A percentile compares a stretch with the other conserved stretches of the same genome.
Evolutionary conservation across 202 grass and related monocot species (phyloP).

Genomic region (Miscanthus sacchariflorus): DNA sequence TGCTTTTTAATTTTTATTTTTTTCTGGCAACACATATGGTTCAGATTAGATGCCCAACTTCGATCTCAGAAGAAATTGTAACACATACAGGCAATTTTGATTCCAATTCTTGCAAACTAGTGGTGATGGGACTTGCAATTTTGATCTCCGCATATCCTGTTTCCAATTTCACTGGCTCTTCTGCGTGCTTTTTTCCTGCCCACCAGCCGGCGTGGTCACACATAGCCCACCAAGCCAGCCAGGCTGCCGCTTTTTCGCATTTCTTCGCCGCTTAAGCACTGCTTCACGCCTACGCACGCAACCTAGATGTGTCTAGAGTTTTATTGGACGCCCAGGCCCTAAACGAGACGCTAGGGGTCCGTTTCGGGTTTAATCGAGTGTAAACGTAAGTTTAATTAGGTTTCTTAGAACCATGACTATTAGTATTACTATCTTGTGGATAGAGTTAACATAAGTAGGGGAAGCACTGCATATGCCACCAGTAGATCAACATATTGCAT

Average conservation of each 20-base stretch:
- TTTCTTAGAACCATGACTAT: neutral
- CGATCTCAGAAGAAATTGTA: neutral
- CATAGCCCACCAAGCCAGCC: neutral
- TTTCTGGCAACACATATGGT: neutral
- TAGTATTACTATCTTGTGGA: neutral
- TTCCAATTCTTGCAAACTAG: too few relatives aligned
- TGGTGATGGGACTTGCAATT: too few relatives aligned
- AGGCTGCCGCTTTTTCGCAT: too few relatives aligned
- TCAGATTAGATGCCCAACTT: neutral
- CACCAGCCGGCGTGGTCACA: neutral
- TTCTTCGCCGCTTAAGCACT: too few relatives aligned
- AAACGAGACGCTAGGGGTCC: neutral
- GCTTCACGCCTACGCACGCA: neutral
- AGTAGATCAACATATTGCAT: slow-evolving; percentile 3
- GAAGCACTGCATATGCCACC: neutral
- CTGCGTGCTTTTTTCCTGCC: too few relatives aligned
- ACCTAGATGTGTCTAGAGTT: neutral
- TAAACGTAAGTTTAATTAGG: neutral
- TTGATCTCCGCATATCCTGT: neutral
- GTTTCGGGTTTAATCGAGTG: neutral
- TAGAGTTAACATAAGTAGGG: neutral
- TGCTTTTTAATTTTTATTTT: neutral
- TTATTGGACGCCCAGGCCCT: neutral
- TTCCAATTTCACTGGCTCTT: neutral
- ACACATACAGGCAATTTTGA: too few relatives aligned